These are phyloP conservation scores for Hortiboletus campestris DNA, from an alignment of 768 basidiomycete genomes.

Conservation along the genomic window DNA sequence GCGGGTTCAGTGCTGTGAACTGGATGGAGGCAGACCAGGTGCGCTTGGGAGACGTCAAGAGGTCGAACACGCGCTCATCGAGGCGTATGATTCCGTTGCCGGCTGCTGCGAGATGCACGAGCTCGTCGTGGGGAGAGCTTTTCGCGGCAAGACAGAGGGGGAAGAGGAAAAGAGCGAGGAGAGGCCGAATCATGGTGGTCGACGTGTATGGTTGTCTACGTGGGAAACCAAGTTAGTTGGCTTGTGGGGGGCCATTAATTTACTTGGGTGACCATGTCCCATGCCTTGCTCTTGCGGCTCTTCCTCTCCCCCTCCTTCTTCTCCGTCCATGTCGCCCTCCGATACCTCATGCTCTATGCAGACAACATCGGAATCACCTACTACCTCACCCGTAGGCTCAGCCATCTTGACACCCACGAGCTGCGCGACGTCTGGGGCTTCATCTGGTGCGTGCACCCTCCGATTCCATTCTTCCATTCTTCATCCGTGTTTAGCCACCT, in stretches of 20 bases:
- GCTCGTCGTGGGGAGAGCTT: conserved; percentile 47
- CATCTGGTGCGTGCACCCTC: conserved; percentile 57
- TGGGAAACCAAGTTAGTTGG: conserved; percentile 12
- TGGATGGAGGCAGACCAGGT: conserved; percentile 88
- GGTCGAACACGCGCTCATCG: conserved; percentile 70
- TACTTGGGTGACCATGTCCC: conserved; percentile 40
- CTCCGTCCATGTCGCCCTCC: conserved; percentile 89
- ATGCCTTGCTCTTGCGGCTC: conserved; percentile 86
- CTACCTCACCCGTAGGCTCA: conserved; percentile 77
- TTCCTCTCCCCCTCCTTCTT: conserved; percentile 93
- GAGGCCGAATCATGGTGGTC: conserved; percentile 11
- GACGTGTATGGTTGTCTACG: conserved; percentile 3
- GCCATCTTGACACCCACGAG: conserved; percentile 63
- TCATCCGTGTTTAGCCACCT: conserved; percentile 66
- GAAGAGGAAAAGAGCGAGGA: conserved; percentile 35
- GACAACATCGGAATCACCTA: conserved; percentile 92
- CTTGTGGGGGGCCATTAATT: too few species aligned
- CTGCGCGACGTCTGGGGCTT: conserved; percentile 88
- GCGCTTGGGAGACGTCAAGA: conserved; percentile 71
- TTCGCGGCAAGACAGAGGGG: conserved; percentile 32
- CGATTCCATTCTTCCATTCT: not conserved
- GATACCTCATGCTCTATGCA: conserved; percentile 77
- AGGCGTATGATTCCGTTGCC: conserved; percentile 83
- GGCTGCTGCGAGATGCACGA: conserved; percentile 63
- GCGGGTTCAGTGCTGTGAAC: conserved; percentile 80